Conservation (phyloP, 2,329 filamentous ascomycete genomes). For the Bipolaris bicolor region DNA sequence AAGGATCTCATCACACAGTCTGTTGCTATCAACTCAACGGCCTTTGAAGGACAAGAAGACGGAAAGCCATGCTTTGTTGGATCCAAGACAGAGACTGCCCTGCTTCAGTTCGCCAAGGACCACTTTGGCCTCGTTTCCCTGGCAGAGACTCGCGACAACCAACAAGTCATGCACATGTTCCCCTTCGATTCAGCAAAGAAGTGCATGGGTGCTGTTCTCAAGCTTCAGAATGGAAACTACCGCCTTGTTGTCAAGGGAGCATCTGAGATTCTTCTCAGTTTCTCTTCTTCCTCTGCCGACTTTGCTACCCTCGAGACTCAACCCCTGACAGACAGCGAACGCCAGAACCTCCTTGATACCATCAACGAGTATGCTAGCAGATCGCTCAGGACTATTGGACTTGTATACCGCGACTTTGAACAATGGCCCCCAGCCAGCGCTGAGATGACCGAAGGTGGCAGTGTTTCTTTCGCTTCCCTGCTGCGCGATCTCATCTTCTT, state of each 20-base stretch:
- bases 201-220: constrained; percentile 63
- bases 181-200: constrained; percentile 63
- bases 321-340: constrained; percentile 21
- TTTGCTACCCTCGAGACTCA: constrained; percentile 28
- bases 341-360: constrained; percentile 30
- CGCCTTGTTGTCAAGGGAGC: constrained; percentile 63
- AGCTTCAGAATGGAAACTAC: constrained; percentile 54
- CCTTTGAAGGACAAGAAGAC: constrained; percentile 54
- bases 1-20: constrained; percentile 39
- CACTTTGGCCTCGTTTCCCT: constrained; percentile 59
- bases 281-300: constrained; percentile 43
- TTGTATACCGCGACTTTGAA: constrained; percentile 50
- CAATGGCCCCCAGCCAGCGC: constrained; percentile 44
- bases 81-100: constrained; percentile 64
- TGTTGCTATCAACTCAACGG: constrained; percentile 57
- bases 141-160: constrained; percentile 55
- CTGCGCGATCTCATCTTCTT: constrained; percentile 71
- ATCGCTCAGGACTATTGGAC: constrained; percentile 52
- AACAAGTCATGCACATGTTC: constrained; percentile 58
- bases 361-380: constrained; percentile 50
- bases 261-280: constrained; percentile 61
- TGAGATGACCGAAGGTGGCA: constrained; percentile 26
- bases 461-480: constrained; percentile 29
- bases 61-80: constrained; percentile 60
- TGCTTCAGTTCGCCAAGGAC: constrained; percentile 59